Conservation (phyloP, 345 rosid species). For the Angophora floribunda region DNA sequence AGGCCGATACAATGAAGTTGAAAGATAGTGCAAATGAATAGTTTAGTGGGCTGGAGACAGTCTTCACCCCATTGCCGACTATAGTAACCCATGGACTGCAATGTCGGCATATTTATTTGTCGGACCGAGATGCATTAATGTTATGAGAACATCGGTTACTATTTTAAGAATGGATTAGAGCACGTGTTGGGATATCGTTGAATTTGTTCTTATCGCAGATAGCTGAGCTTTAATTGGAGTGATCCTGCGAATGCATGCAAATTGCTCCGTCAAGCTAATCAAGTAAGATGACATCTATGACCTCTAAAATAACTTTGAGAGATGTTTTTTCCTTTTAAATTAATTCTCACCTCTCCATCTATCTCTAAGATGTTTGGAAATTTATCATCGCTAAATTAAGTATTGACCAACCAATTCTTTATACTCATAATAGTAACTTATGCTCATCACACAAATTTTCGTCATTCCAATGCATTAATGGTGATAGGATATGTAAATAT, state of each 20-base stretch:
- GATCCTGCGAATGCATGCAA: background rate
- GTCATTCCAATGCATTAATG: background rate
- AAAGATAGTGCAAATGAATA: background rate
- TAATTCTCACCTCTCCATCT: background rate
- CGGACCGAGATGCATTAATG: background rate
- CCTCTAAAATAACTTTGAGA: background rate
- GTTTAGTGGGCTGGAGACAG: background rate
- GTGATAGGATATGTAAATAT: no score
- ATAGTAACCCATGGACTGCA: background rate
- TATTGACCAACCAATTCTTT: background rate
- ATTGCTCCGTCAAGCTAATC: background rate
- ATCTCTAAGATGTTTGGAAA: background rate
- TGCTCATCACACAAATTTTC: background rate
- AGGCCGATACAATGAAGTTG: background rate
- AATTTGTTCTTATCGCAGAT: background rate
- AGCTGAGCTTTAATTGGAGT: background rate
- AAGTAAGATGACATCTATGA: background rate
- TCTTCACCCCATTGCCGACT: background rate
- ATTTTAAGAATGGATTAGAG: background rate
- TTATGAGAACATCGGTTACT: background rate
- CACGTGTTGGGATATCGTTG: background rate
- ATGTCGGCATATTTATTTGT: background rate
- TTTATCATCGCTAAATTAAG: background rate
- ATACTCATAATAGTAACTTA: background rate
- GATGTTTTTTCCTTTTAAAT: background rate